These are phyloP conservation scores for Mycogone perniciosa DNA, from an alignment of 2,329 filamentous ascomycete species.

Conservation along the genomic window DNA sequence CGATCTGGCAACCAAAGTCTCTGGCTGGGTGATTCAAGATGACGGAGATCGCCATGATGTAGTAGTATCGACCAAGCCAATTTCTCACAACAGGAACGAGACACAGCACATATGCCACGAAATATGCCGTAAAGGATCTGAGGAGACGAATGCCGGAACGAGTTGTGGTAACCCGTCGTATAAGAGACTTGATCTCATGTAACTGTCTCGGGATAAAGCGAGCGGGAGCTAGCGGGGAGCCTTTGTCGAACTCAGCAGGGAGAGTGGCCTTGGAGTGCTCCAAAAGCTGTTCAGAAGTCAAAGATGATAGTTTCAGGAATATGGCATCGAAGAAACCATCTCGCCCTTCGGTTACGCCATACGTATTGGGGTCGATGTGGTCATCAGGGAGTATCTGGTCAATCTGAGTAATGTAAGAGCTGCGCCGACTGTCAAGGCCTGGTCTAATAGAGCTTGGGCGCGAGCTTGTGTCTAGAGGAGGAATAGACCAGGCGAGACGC, in stretches of 20 bases:
- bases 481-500: not conserved
- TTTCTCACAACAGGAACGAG: slow-evolving; percentile 41
- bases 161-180: slow-evolving; percentile 38
- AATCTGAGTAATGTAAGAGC: slow-evolving; percentile 27
- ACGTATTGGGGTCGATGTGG: slow-evolving; percentile 33
- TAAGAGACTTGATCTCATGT: slow-evolving; percentile 37
- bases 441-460: slow-evolving; percentile 13
- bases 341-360: slow-evolving; percentile 37
- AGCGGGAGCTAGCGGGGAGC: slow-evolving; percentile 39
- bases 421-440: slow-evolving; percentile 17
- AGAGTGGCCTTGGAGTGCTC: slow-evolving; percentile 38
- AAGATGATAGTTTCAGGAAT: slow-evolving; percentile 38
- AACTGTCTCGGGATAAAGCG: slow-evolving; percentile 43
- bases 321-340: slow-evolving; percentile 44
- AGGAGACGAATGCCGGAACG: slow-evolving; percentile 44
- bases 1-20: slow-evolving; percentile 50
- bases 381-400: slow-evolving; percentile 28
- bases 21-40: slow-evolving; percentile 53
- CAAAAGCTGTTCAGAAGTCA: slow-evolving; percentile 34
- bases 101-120: slow-evolving; percentile 49
- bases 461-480: slow-evolving; percentile 9
- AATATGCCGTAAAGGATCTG: slow-evolving; percentile 51
- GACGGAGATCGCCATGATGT: slow-evolving; percentile 51
- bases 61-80: slow-evolving; percentile 49
- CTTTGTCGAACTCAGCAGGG: slow-evolving; percentile 40